Conservation (phyloP, 768 basidiomycete species). For the Rhodosporidiobolus odoratus region DNA sequence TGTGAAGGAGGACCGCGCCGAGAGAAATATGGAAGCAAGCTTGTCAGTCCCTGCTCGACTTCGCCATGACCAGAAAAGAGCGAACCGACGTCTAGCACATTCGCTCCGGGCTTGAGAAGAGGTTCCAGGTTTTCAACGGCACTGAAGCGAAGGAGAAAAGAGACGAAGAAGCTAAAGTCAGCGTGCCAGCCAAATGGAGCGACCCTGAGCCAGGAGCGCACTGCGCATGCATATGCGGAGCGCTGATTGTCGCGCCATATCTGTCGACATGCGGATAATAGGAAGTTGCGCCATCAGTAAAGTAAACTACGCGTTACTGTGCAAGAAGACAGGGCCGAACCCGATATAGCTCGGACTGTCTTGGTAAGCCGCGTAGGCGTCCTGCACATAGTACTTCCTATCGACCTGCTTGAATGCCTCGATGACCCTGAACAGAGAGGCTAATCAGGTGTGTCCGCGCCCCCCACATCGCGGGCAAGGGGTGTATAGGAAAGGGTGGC, state of each 20-base stretch:
- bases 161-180: constrained; percentile 34
- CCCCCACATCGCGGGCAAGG: neutral
- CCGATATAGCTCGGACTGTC: constrained; percentile 67
- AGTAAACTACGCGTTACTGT: no score
- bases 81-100: constrained; percentile 67
- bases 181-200: constrained; percentile 58
- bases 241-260: constrained; percentile 84
- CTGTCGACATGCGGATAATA: constrained; percentile 55
- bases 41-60: no score
- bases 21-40: no score
- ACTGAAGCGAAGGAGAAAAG: neutral
- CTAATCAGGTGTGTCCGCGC: neutral
- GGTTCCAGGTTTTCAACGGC: constrained; percentile 72
- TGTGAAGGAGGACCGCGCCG: no score
- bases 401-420: constrained; percentile 26
- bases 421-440: constrained; percentile 1
- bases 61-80: no score
- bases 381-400: constrained; percentile 9
- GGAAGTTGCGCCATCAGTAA: neutral
- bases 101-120: constrained; percentile 63
- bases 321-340: neutral
- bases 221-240: constrained; percentile 79
- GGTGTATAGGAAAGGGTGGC: no score
- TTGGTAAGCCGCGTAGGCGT: constrained; percentile 56
- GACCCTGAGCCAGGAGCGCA: neutral